Conservation (phyloP, 148 eudicot species). For the Fagopyrum esculentum region DNA sequence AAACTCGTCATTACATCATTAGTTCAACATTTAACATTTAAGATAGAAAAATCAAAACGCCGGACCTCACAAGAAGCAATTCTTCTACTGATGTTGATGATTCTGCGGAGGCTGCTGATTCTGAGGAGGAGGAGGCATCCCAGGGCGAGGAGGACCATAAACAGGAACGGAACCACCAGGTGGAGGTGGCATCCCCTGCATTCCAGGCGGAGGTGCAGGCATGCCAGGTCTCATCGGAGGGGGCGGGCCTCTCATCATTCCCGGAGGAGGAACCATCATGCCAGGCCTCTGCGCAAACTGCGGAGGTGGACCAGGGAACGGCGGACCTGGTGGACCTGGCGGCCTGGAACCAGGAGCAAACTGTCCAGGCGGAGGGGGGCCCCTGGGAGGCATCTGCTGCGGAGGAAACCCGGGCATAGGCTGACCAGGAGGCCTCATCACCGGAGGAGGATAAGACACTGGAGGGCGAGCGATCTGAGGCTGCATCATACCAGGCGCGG, state of each 20-base stretch:
- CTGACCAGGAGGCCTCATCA: constrained; percentile 56
- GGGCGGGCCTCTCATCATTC: constrained; percentile 42
- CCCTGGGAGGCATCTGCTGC: constrained; percentile 26
- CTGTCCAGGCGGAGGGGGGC: constrained; percentile 39
- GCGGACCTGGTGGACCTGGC: constrained; percentile 8
- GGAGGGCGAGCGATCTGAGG: constrained; percentile 87
- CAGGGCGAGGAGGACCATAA: constrained; percentile 32
- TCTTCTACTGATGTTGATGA: constrained; percentile 28
- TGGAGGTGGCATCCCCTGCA: constrained; percentile 42
- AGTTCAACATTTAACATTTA: not conserved
- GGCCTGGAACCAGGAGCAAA: constrained; percentile 37
- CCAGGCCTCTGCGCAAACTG: constrained; percentile 56
- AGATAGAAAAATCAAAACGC: not conserved
- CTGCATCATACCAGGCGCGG: constrained; percentile 95
- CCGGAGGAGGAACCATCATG: constrained; percentile 37
- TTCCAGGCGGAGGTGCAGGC: constrained; percentile 29
- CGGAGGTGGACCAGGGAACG: constrained; percentile 30
- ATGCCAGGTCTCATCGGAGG: constrained; percentile 45
- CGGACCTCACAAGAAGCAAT: not conserved
- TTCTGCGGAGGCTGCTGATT: constrained; percentile 37
- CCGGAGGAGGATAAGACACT: constrained; percentile 45
- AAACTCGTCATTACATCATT: not conserved
- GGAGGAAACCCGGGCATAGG: constrained; percentile 29
- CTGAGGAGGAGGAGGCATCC: constrained; percentile 34
- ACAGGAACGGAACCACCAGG: constrained; percentile 33